These are phyloP conservation scores for Calonectria leucothoes DNA, from an alignment of 2,329 filamentous ascomycete genomes.

Conservation along the genomic window DNA sequence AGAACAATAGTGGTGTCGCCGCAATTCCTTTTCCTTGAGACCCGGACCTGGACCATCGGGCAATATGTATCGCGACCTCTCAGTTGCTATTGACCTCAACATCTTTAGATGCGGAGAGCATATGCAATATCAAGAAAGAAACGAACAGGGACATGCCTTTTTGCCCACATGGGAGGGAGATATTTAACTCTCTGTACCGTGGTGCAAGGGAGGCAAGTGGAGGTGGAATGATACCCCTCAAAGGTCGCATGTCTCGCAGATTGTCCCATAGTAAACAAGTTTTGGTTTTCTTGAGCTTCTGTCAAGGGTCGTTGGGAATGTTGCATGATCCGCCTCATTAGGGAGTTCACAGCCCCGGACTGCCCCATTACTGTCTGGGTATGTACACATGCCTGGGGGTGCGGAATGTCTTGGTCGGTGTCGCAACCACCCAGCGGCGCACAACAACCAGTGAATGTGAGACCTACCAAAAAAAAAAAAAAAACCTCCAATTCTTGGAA, in stretches of 20 bases:
- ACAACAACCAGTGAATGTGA: not conserved
- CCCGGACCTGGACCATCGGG: not conserved
- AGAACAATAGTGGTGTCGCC: not conserved
- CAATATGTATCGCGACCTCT: not conserved
- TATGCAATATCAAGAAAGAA: not conserved
- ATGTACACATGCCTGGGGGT: not conserved
- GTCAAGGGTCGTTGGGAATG: not conserved
- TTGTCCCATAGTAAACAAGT: not conserved
- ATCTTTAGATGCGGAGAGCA: not conserved
- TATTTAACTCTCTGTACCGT: not conserved
- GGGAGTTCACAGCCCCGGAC: not conserved
- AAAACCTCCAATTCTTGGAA: too few species aligned
- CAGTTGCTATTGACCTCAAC: not conserved
- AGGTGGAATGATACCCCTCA: not conserved
- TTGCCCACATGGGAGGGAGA: not conserved
- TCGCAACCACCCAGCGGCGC: too few species aligned
- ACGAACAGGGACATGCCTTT: too few species aligned
- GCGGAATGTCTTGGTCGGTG: not conserved
- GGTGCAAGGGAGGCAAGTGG: not conserved
- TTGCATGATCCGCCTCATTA: not conserved
- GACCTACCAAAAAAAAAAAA: not conserved
- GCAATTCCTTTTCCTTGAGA: not conserved
- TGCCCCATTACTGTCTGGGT: not conserved
- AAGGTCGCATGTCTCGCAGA: not conserved
- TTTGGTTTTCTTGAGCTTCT: not conserved